These are phyloP conservation scores for Mortierella sp. DNA, from an alignment of 371 early-diverging fungal genomes.

Conservation along the genomic window DNA sequence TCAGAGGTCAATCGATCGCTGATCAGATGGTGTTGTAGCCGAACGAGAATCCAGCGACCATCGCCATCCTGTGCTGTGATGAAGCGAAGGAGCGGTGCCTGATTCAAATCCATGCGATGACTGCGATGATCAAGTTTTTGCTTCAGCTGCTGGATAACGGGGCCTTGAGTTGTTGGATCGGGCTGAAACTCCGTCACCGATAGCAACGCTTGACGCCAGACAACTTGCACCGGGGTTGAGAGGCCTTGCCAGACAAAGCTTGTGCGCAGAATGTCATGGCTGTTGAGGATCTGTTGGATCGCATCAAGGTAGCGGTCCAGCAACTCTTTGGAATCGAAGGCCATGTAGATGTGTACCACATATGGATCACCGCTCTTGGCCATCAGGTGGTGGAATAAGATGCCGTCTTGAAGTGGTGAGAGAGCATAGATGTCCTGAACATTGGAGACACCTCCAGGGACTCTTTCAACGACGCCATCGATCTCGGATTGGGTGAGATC, in stretches of 20 bases:
- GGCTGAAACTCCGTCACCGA: slow-evolving; percentile 1
- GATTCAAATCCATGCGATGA: slow-evolving; percentile 8
- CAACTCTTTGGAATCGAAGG: neutral
- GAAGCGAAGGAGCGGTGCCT: slow-evolving; percentile 12
- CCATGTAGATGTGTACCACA: neutral
- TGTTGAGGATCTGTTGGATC: slow-evolving; percentile 9
- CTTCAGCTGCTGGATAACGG: slow-evolving; percentile 11
- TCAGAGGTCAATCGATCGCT: slow-evolving; percentile 16
- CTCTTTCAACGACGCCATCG: neutral
- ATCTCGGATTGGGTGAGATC: slow-evolving; percentile 11
- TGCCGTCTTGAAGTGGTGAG: slow-evolving; percentile 21
- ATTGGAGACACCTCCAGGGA: slow-evolving; percentile 17
- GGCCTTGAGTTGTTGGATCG: slow-evolving; percentile 14
- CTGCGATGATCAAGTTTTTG: neutral
- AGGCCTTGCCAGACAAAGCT: slow-evolving; percentile 11
- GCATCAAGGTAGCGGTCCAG: slow-evolving; percentile 14
- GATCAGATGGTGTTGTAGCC: slow-evolving; percentile 13
- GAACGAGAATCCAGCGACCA: slow-evolving; percentile 11
- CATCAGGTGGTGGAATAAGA: slow-evolving; percentile 21
- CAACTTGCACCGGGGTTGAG: slow-evolving; percentile 24
- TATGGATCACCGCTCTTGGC: slow-evolving; percentile 12
- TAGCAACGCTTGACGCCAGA: slow-evolving; percentile 10
- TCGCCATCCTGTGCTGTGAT: slow-evolving; percentile 5
- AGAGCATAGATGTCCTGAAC: slow-evolving; percentile 26
- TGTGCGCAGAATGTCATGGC: slow-evolving; percentile 21